Base-by-base conservation (phyloP, 495 filamentous ascomycete species). In the Penicillium crystallinum region DNA sequence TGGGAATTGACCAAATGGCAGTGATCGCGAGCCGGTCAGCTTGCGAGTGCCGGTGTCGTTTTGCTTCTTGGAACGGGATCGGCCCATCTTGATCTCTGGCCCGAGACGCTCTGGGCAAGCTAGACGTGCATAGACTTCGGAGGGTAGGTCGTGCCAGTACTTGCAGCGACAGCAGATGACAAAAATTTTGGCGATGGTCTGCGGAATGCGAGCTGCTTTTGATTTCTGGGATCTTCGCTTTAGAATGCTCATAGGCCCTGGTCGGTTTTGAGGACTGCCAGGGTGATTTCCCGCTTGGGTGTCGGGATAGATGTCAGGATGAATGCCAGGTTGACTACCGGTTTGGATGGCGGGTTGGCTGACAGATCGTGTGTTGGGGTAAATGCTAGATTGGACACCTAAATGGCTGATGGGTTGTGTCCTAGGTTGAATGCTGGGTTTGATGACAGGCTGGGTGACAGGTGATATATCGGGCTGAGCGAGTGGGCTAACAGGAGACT, bases 91-190 rank as follows among this genome's bases (percentile, higher is more conserved):
- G 12, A 50, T 44, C 8, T 80, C 77, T 52, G 76, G 64, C 1
- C 78, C 71, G 15, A 81, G 63, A 19, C 73, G 75, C 49, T 85
- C 81, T 9, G 83, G 80, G 56, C 79, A 81, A 17, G 83, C 81
- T 76, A 89, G 86, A 59, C 78, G 85, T 48, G 87, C 82, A 59
- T 90, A 90, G 44, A 88, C 73, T 37, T 84, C 81, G 9, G 82
- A 84, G 9, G 88, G 88, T 66, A 90, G 80, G 57, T 91, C 88
- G 66, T 91, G 86, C 78, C 85, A 91, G 65, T 85, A 89, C 47
- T 84, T 84, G 76, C 88, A 92, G 47, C 75, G 79, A 64, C 88
- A 92, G 64, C 88, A 92, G 49, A 91, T 84, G 6, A 91, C 86
- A 52, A 92, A 83, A 52, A 90, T 73, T 67, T 91, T 92, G 30